Conservation (phyloP, 768 basidiomycete species). For the Lactarius trivialis region DNA sequence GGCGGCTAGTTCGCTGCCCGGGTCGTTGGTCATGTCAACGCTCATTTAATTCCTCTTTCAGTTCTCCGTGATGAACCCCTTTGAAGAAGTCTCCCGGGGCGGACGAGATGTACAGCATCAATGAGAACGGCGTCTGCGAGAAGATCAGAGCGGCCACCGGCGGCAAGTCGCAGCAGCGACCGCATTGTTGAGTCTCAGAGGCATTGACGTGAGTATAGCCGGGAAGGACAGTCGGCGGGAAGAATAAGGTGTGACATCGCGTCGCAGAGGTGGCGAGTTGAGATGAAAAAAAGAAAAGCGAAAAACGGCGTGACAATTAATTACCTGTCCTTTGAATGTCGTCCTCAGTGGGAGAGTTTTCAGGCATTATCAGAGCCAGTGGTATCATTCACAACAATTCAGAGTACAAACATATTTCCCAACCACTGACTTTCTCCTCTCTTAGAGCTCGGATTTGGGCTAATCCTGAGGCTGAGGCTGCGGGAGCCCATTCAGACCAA, state of each 20-base stretch:
- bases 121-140: conserved; percentile 24
- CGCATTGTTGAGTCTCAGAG: conserved; percentile 24
- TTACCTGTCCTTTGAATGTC: neutral
- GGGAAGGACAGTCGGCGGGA: neutral
- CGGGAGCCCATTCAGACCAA: neutral
- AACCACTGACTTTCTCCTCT: neutral
- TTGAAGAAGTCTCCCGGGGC: conserved; percentile 31
- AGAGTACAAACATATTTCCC: neutral
- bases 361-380: neutral
- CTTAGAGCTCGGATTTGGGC: neutral
- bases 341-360: neutral
- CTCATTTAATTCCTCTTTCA: conserved; percentile 17
- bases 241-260: neutral
- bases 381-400: neutral
- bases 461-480: neutral
- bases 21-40: conserved; percentile 27
- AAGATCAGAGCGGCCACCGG: conserved; percentile 26
- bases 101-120: conserved; percentile 29
- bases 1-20: conserved; percentile 24
- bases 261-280: neutral
- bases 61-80: conserved; percentile 30
- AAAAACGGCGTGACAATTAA: neutral
- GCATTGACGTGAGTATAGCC: neutral
- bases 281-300: neutral
- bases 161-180: conserved; percentile 12